These are phyloP conservation scores for Scenedesmus sp. DNA, from an alignment of 163 green algal species.

Conservation along the genomic window DNA sequence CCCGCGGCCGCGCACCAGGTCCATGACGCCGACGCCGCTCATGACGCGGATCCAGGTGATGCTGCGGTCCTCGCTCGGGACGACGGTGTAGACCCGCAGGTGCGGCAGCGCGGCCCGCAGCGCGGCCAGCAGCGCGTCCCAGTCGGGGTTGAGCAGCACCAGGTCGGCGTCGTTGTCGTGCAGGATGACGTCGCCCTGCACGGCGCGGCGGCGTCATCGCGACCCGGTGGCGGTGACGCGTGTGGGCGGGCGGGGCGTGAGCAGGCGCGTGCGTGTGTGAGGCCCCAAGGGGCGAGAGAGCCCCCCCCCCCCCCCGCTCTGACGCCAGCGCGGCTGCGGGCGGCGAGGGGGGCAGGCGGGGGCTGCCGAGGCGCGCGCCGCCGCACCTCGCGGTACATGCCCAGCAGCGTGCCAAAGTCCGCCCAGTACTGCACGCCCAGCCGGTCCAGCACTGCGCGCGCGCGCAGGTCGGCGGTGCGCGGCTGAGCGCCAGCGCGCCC, in stretches of 20 bases:
- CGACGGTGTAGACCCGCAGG: slow-evolving; percentile 39
- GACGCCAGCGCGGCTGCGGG: too few species aligned
- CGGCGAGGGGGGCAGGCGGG: too few species aligned
- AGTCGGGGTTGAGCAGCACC: slow-evolving; percentile 53
- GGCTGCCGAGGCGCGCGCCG: too few species aligned
- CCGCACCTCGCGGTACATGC: slow-evolving; percentile 47
- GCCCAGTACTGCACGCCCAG: slow-evolving; percentile 47
- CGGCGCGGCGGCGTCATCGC: too few species aligned
- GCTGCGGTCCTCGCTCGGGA: slow-evolving; percentile 44
- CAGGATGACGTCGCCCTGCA: slow-evolving; percentile 51
- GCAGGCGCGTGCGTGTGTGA: too few species aligned
- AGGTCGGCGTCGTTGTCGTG: slow-evolving; percentile 60
- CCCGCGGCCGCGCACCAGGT: slow-evolving; percentile 32
- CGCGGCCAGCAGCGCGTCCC: slow-evolving; percentile 28
- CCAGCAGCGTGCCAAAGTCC: slow-evolving; percentile 56
- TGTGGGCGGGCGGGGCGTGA: too few species aligned
- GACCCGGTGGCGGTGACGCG: too few species aligned
- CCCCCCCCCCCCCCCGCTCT: too few species aligned
- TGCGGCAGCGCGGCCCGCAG: slow-evolving; percentile 23
- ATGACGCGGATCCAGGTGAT: slow-evolving; percentile 45
- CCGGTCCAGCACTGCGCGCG: slow-evolving; percentile 47
- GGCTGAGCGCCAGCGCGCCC: background rate
- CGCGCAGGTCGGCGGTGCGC: too few species aligned
- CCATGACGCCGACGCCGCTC: slow-evolving; percentile 47
- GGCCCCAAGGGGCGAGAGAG: too few species aligned